Evolutionary conservation across 2,329 filamentous ascomycete species (phyloP).

Genomic region (Rhytidhysteron rufulum): DNA sequence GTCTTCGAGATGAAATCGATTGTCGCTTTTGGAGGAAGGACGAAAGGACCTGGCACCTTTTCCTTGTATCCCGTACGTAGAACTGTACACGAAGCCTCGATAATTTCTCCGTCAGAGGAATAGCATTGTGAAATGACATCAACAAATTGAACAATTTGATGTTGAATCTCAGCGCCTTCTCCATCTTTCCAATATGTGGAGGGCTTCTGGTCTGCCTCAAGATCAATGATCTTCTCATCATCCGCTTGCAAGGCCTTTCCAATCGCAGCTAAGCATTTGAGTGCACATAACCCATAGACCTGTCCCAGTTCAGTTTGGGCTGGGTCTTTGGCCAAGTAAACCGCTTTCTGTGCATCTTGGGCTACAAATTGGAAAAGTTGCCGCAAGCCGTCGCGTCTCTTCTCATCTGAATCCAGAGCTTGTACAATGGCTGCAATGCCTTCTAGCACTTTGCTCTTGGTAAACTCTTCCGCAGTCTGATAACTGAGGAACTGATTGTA

Average conservation of each 20-base stretch:
- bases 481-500: slow-evolving; percentile 62
- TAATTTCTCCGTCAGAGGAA: slow-evolving; percentile 60
- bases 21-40: slow-evolving; percentile 65
- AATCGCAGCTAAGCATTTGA: slow-evolving; percentile 67
- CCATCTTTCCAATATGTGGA: slow-evolving; percentile 48
- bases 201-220: slow-evolving; percentile 51
- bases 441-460: slow-evolving; percentile 69
- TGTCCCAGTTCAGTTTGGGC: slow-evolving; percentile 40
- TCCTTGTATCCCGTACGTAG: slow-evolving; percentile 74
- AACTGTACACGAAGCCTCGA: slow-evolving; percentile 68
- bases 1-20: slow-evolving; percentile 63
- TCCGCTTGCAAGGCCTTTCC: slow-evolving; percentile 69
- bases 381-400: slow-evolving; percentile 53
- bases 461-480: slow-evolving; percentile 61
- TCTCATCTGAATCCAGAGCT: slow-evolving; percentile 58
- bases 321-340: slow-evolving; percentile 26
- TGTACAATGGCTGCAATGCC: slow-evolving; percentile 74
- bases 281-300: slow-evolving; percentile 47
- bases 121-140: slow-evolving; percentile 52
- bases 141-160: slow-evolving; percentile 50
- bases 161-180: slow-evolving; percentile 48
- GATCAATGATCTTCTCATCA: slow-evolving; percentile 63
- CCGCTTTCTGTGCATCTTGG: slow-evolving; percentile 51
- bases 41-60: slow-evolving; percentile 69
- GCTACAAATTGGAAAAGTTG: slow-evolving; percentile 61